Evolutionary conservation across 2,329 filamentous ascomycete genomes (phyloP).

Genomic region (Dryadomyces quercus-mongolicae): DNA sequence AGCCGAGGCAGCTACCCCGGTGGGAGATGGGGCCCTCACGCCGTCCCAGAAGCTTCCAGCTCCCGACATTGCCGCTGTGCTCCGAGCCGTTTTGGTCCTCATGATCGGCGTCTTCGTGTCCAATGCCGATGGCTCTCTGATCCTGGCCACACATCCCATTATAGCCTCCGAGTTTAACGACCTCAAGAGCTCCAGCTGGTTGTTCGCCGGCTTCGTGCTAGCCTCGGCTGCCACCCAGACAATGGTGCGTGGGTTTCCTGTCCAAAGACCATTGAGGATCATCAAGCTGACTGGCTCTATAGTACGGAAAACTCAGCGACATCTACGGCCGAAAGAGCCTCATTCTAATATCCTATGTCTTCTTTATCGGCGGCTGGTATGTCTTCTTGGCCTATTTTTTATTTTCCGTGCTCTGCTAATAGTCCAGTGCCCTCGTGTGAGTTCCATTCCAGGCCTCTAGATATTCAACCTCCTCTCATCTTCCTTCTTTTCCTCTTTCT

Average conservation of each 20-base stretch:
- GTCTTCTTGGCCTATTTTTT: constrained; percentile 8
- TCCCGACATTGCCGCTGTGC: background rate
- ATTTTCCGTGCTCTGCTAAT: background rate
- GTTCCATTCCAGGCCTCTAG: too few relatives aligned
- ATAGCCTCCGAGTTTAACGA: constrained; percentile 50
- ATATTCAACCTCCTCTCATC: too few relatives aligned
- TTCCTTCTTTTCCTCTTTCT: background rate
- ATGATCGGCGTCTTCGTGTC: constrained; percentile 47
- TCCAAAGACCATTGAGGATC: background rate
- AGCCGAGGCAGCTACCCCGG: background rate
- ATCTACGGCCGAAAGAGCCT: constrained; percentile 43
- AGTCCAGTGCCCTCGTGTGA: constrained; percentile 20
- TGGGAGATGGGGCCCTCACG: background rate
- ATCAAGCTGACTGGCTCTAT: background rate
- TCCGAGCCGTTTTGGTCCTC: constrained; percentile 8
- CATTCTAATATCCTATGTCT: constrained; percentile 33
- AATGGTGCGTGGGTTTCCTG: constrained; percentile 26
- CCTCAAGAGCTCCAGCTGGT: constrained; percentile 44
- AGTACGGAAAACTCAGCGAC: constrained; percentile 44
- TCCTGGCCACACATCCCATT: constrained; percentile 52
- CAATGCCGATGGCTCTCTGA: constrained; percentile 50
- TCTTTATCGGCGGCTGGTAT: constrained; percentile 38
- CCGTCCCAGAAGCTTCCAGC: background rate
- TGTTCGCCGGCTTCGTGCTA: constrained; percentile 39
- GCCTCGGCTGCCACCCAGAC: constrained; percentile 39